phyloP scores from a whole-genome alignment of 192 early-diverging fungal genomes.

The Coemansia sp. region DNA sequence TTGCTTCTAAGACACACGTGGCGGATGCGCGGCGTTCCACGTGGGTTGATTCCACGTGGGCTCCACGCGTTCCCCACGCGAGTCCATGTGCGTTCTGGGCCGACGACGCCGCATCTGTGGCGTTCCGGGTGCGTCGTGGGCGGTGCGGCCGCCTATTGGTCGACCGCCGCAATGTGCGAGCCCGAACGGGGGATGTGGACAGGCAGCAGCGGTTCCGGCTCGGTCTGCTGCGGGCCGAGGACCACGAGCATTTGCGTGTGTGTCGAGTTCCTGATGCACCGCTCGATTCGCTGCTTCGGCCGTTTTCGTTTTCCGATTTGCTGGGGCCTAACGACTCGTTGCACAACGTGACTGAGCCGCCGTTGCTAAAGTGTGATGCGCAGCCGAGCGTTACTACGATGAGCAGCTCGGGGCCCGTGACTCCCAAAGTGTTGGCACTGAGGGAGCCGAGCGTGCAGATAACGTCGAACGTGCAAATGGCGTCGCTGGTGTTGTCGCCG shows the following conservation, averaged over 20 bases:
- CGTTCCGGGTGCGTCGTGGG: slow-evolving; percentile 42
- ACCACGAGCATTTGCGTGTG: slow-evolving; percentile 23
- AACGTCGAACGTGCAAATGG: not conserved
- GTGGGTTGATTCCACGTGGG: slow-evolving; percentile 38
- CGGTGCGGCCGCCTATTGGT: slow-evolving; percentile 37
- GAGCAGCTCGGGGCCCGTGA: not conserved
- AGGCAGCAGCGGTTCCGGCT: slow-evolving; percentile 29
- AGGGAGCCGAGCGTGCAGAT: not conserved
- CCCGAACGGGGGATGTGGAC: not conserved
- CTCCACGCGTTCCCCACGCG: too few relatives aligned
- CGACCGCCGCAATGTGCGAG: slow-evolving; percentile 33
- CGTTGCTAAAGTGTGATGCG: not conserved
- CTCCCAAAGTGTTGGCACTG: not conserved
- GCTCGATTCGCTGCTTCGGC: slow-evolving; percentile 26
- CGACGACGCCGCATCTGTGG: slow-evolving; percentile 6
- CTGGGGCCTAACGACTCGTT: not conserved
- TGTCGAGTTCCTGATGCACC: not conserved
- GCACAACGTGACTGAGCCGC: not conserved
- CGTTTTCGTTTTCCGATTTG: slow-evolving; percentile 33
- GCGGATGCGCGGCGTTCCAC: slow-evolving; percentile 13
- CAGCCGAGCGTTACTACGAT: not conserved
- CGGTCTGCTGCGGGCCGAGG: slow-evolving; percentile 34
- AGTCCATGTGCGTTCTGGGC: slow-evolving; percentile 27
- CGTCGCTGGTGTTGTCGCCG: slow-evolving; percentile 20
- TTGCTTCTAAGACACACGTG: slow-evolving; percentile 11